Conservation (phyloP, 2,329 filamentous ascomycete species). For the Apiospora koreana region DNA sequence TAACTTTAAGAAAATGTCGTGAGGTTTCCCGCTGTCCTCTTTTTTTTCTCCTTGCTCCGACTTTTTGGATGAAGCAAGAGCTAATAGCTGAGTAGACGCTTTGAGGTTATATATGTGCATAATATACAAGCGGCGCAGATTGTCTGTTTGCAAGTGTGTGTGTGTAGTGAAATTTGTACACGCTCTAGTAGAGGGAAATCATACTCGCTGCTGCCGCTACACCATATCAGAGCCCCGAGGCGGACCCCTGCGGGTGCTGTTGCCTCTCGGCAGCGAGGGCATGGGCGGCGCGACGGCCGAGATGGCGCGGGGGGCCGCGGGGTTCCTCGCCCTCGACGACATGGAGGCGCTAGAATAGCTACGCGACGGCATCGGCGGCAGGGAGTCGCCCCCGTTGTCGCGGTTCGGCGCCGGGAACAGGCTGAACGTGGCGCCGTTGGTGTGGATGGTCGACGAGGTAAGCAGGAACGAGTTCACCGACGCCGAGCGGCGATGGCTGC, state of each 20-base stretch:
- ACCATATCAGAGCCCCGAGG: background rate
- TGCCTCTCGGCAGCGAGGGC: background rate
- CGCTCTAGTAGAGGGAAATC: background rate
- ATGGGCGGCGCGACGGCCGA: background rate
- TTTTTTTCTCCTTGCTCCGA: too few relatives aligned
- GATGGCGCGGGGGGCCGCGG: background rate
- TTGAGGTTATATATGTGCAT: background rate
- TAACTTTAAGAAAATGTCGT: too few relatives aligned
- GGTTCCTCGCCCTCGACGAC: background rate
- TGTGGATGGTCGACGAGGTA: background rate
- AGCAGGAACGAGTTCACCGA: background rate
- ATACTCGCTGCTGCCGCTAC: background rate
- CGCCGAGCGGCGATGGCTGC: background rate
- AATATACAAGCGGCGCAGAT: background rate
- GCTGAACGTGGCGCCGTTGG: background rate
- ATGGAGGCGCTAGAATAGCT: background rate
- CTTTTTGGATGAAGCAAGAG: too few relatives aligned
- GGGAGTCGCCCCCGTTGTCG: background rate
- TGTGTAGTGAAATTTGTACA: background rate
- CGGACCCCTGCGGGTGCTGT: background rate
- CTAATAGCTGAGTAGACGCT: too few relatives aligned
- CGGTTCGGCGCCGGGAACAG: background rate
- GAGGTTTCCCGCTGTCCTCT: too few relatives aligned
- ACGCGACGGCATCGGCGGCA: background rate
- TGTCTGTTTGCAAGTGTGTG: background rate